Conservation (phyloP, 345 rosid species). For the Cardamine chenopodiifolia region DNA sequence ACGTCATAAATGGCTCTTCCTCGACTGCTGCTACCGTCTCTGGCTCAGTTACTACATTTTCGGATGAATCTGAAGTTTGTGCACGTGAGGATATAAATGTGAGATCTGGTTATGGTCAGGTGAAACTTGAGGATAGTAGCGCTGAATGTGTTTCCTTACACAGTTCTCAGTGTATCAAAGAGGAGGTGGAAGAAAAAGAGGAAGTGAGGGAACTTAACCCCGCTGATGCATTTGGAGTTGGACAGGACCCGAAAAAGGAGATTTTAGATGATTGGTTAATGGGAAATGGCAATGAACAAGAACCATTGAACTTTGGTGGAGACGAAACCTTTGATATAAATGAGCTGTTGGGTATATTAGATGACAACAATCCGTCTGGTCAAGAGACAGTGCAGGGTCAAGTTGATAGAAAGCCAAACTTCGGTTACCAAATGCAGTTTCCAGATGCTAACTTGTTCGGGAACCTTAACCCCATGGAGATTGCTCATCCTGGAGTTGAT, state of each 20-base stretch:
- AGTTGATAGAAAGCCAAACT: conserved; percentile 20
- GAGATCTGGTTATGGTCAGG: conserved; percentile 15
- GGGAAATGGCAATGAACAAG: conserved; percentile 22
- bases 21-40: conserved; percentile 34
- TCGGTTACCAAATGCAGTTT: conserved; percentile 30
- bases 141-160: conserved; percentile 27
- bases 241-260: conserved; percentile 21
- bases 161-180: conserved; percentile 11
- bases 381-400: conserved; percentile 13
- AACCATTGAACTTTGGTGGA: conserved; percentile 26
- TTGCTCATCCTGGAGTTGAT: conserved; percentile 29
- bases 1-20: conserved; percentile 11
- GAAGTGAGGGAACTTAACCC: neutral
- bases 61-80: conserved; percentile 52
- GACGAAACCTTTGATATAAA: conserved; percentile 66
- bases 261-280: neutral
- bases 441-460: conserved; percentile 32
- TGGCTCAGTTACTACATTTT: conserved; percentile 42
- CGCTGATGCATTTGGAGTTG: conserved; percentile 14
- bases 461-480: conserved; percentile 33
- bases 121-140: conserved; percentile 29
- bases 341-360: conserved; percentile 52
- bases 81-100: conserved; percentile 32
- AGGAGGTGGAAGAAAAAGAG: conserved; percentile 23
- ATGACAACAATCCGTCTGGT: conserved; percentile 25